A percentile compares a stretch with the other conserved stretches of the same genome.
These are phyloP conservation scores for Termitomyces sp. DNA, from an alignment of 768 basidiomycete species.

Conservation along the genomic window DNA sequence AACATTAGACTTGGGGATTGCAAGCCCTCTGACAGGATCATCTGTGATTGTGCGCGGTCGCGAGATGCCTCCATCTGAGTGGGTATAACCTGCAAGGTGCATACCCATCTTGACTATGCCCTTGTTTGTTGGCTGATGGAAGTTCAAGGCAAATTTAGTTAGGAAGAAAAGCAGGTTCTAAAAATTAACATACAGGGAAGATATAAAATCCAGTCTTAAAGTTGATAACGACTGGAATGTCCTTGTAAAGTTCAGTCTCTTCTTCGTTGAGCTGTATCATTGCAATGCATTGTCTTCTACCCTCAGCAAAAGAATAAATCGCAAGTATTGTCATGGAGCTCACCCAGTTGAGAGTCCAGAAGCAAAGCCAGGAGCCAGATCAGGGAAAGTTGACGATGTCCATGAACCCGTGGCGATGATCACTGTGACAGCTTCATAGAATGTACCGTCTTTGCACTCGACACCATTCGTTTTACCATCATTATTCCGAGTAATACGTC, in stretches of 20 bases:
- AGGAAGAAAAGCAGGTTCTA: not conserved
- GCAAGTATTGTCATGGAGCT: constrained; percentile 13
- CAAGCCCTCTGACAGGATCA: constrained; percentile 51
- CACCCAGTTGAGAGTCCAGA: constrained; percentile 79
- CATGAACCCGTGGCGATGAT: constrained; percentile 78
- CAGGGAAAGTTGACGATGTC: constrained; percentile 78
- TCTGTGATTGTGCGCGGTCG: constrained; percentile 71
- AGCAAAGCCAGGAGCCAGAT: constrained; percentile 39
- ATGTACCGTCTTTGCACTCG: constrained; percentile 50
- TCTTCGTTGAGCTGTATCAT: constrained; percentile 69
- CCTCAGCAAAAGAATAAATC: not conserved
- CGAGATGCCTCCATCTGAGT: constrained; percentile 49
- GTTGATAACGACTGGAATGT: constrained; percentile 68
- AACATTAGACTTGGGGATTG: constrained; percentile 59
- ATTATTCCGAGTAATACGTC: constrained; percentile 34
- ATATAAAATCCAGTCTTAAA: constrained; percentile 73
- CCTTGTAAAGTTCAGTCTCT: constrained; percentile 58
- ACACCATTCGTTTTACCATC: constrained; percentile 53
- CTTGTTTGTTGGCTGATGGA: constrained; percentile 55
- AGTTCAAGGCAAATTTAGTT: not conserved
- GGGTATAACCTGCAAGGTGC: constrained; percentile 70
- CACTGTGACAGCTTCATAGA: constrained; percentile 52
- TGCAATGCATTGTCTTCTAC: constrained; percentile 68
- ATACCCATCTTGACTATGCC: constrained; percentile 75
- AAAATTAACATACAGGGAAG: constrained; percentile 59